Evolutionary conservation across 495 filamentous ascomycete species (phyloP), one percentile per base, ranked within the genome.

Genomic region (Penicillium salamii): DNA sequence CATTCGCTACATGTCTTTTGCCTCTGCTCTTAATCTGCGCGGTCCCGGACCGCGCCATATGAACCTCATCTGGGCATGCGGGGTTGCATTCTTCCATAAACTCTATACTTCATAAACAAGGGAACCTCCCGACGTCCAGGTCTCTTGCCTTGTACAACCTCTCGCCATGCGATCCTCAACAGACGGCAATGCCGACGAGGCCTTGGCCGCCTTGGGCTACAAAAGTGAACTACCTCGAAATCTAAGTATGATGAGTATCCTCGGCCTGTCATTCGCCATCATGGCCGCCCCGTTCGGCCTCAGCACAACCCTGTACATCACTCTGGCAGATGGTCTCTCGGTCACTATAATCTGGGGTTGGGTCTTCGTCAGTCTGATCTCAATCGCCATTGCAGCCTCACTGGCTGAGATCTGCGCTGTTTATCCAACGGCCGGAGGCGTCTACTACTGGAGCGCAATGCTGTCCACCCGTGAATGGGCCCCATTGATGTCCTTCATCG

Each of bases 381-480:
- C 86, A 54, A 59, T 86, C 23, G 85, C 82, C 32, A 78, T 90
- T 14, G 84, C 87, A 12, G 82, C 84, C 3, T 88, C 84, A 1
- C 69, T 90, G 21, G 85, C 87, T n/a, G 87, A 90, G 59, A 89
- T 89, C 61, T 75, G 87, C 42, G 81, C 81, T 23, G 87, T 86
- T 5, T 89, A 84, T 55, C 87, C 87, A 7, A 89, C 84, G 14
- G 75, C 79, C 38, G 78, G 78, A 28, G 84, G 84, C 6, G 84
- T 87, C 45, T 89, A 89, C 53, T 84, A 88, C 65, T 90, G 86
- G 87, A 86, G 84, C 11, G 85, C 86, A 7, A 84, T 86, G 63
- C 72, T 79, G 15, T 67, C 71, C 1, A 71, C 71, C 47, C 71
- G 65, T 44, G 65, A 67, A 47, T 88, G 79, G 78, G 82, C 79